Evolutionary conservation across 2,329 filamentous ascomycete genomes (phyloP).

Genomic region (Pyrenophora seminiperda): DNA sequence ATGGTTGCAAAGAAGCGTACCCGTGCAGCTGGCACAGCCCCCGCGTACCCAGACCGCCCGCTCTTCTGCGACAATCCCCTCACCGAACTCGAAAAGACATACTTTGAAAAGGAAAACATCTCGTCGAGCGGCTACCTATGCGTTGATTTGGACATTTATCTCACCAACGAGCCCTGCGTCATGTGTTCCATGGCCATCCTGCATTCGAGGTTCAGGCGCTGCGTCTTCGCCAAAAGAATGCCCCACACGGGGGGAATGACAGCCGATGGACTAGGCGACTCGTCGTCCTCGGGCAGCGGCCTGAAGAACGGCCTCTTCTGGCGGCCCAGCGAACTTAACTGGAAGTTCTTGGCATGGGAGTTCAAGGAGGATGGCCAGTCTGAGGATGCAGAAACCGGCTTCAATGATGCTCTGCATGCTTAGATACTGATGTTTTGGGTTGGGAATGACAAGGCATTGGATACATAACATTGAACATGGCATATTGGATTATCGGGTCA

Average conservation of each 20-base stretch:
- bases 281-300: conserved; percentile 21
- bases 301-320: conserved; percentile 67
- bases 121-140: conserved; percentile 86
- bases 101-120: conserved; percentile 66
- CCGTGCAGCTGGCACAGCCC: conserved; percentile 42
- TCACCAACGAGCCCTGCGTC: conserved; percentile 93
- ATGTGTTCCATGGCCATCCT: conserved; percentile 97
- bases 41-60: conserved; percentile 36
- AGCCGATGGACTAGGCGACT: conserved; percentile 60
- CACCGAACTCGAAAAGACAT: conserved; percentile 66
- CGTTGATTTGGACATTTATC: conserved; percentile 88
- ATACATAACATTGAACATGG: conserved; percentile 29
- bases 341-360: conserved; percentile 83
- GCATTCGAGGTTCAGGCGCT: conserved; percentile 87
- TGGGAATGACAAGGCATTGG: conserved; percentile 20
- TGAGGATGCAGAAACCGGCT: conserved; percentile 10
- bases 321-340: conserved; percentile 76
- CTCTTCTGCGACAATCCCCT: conserved; percentile 72
- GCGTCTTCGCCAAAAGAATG: conserved; percentile 82
- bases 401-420: conserved; percentile 40
- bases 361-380: conserved; percentile 53
- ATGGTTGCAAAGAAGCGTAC: conserved; percentile 71
- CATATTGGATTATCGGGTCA: conserved; percentile 27
- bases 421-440: conserved; percentile 20
- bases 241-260: conserved; percentile 79